These are phyloP conservation scores for Termitomyces sp. DNA, from an alignment of 768 basidiomycete genomes.

Conservation along the genomic window DNA sequence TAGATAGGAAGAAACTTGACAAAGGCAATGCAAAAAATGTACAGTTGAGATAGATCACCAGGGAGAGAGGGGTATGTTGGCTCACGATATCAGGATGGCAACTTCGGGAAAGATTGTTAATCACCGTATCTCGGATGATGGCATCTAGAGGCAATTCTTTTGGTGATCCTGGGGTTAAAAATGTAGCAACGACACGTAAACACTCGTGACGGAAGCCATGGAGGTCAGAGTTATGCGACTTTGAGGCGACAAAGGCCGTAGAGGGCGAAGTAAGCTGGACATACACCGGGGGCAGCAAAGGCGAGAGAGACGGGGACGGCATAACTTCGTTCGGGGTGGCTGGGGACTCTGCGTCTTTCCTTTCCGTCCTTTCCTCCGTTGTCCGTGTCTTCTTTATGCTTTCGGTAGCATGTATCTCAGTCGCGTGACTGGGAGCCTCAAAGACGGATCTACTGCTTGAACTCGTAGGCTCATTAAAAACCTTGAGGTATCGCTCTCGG, in stretches of 20 bases:
- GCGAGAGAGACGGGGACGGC: conserved; percentile 5
- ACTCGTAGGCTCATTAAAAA: conserved; percentile 14
- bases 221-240: not conserved
- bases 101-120: conserved; percentile 21
- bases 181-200: conserved; percentile 24
- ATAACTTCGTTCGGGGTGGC: not conserved
- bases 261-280: conserved; percentile 14
- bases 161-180: conserved; percentile 20
- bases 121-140: conserved; percentile 19
- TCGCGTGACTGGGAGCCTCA: conserved; percentile 2
- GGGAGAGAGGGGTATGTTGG: not conserved
- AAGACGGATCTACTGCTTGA: conserved; percentile 20
- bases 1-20: conserved; percentile 28
- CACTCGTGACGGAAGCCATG: conserved; percentile 20
- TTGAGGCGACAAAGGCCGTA: conserved; percentile 1
- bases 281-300: conserved; percentile 5
- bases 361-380: conserved; percentile 3
- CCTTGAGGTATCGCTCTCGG: conserved; percentile 25
- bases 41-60: not conserved
- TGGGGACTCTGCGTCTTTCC: not conserved
- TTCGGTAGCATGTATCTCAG: conserved; percentile 8
- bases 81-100: conserved; percentile 33
- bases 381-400: conserved; percentile 17
- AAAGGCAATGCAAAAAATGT: not conserved
- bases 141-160: conserved; percentile 25